Base-by-base conservation (phyloP, 148 eudicot genomes). In the Bassia scoparia region DNA sequence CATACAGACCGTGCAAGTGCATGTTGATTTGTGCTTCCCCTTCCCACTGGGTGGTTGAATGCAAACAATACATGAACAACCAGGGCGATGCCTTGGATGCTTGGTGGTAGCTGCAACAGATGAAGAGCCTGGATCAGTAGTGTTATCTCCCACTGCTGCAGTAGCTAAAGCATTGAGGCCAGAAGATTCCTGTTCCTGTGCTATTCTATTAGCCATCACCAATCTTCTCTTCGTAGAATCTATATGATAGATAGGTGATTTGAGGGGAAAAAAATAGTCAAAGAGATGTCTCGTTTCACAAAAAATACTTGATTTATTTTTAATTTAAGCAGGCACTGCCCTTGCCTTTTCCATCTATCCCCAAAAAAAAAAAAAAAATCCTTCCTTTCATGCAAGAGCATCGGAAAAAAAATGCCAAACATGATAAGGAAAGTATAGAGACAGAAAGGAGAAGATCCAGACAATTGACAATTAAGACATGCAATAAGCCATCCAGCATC, bases 11-110 rank as follows among this genome's bases (percentile, higher is more conserved):
- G 82, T 85, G 80, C 96, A 90, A 1, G 80, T 82, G 82, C 96
- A 90, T 1, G 81, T 83, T 27, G 96, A 89, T 58, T 88, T 85
- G 81, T 90, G 92, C 73, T 90, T 90, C 66, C 96, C 96, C 66
- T 90, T 88, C 46, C 92, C 92, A 46, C 92, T 90, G 1, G 96
- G 92, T 18, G 92, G 96, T 72, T 90, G 92, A 55, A 88, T 90
- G 80, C 96, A 90, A 33, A 90, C 96, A 26, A 90, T 90, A 81
- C 96, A 90, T 10, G 90, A 81, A 74, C 96, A 90, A 30, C 92
- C 96, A 21, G 89, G 86, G 20, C 92, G 89, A 65, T 90, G 96
- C 80, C 96, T 80, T 15, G 96, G 96, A 75, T 90, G 96, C 80
- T 78, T 90, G 70, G 96, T 86, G 56, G 96, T 90, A 53, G 85